phyloP scores from a whole-genome alignment of 345 rosid species.

The Corchorus olitorius region DNA sequence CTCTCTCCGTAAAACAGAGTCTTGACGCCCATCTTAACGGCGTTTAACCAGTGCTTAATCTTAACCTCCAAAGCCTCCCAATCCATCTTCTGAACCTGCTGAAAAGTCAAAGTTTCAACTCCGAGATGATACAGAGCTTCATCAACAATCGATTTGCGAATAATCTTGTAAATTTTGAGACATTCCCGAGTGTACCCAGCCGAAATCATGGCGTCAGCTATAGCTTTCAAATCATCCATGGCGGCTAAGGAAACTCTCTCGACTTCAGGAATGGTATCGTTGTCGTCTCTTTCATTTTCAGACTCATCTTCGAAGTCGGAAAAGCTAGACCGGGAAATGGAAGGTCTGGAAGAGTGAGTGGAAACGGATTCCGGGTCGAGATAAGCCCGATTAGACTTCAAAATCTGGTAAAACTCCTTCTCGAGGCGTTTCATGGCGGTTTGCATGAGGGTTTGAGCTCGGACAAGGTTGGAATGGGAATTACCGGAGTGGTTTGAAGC shows the following conservation, averaged over 20 bases:
- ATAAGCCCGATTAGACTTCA: conserved; percentile 48
- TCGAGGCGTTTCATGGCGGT: conserved; percentile 69
- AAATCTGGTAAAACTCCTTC: conserved; percentile 65
- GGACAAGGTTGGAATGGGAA: conserved; percentile 50
- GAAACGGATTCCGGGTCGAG: conserved; percentile 66
- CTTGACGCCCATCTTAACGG: conserved; percentile 47
- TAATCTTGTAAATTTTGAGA: conserved; percentile 52
- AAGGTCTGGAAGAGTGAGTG: conserved; percentile 28
- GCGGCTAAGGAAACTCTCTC: conserved; percentile 33
- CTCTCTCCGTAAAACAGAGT: conserved; percentile 70
- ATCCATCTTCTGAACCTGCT: conserved; percentile 62
- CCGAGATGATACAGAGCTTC: conserved; percentile 59
- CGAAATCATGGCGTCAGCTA: conserved; percentile 73
- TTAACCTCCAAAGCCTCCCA: conserved; percentile 65
- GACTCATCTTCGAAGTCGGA: conserved; percentile 29
- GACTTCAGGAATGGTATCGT: conserved; percentile 25
- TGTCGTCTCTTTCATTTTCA: conserved; percentile 23
- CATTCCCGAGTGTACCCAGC: conserved; percentile 77
- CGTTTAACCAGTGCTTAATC: conserved; percentile 58
- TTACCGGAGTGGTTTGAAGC: conserved; percentile 27
- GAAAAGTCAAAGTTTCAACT: conserved; percentile 46
- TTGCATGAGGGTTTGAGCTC: conserved; percentile 58
- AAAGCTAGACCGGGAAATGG: conserved; percentile 14
- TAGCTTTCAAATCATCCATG: conserved; percentile 57
- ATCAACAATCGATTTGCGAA: conserved; percentile 57